A percentile compares a stretch with the other conserved stretches of the same genome.
These are phyloP conservation scores for Sphagnurus paluster DNA, from an alignment of 1,284 basidiomycete species.

Conservation along the genomic window DNA sequence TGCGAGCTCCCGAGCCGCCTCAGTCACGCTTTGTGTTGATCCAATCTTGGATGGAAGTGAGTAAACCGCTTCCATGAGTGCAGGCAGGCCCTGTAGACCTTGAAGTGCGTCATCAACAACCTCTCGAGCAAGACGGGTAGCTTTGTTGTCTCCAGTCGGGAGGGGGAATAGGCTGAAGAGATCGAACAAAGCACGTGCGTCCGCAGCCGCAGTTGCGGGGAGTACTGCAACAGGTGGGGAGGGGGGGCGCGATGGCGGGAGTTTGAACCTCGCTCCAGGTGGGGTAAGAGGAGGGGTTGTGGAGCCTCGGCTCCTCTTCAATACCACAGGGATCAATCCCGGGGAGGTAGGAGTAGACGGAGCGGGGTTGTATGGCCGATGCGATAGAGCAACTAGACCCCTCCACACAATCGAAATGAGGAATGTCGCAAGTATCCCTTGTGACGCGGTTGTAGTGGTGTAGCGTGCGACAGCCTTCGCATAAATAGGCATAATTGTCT, in stretches of 20 bases:
- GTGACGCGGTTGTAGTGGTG: slow-evolving; percentile 50
- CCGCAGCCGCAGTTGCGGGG: slow-evolving; percentile 46
- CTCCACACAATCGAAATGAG: slow-evolving; percentile 74
- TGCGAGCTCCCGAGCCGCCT: slow-evolving; percentile 43
- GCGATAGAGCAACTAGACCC: slow-evolving; percentile 64
- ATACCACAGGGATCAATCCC: slow-evolving; percentile 27
- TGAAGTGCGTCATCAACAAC: slow-evolving; percentile 76
- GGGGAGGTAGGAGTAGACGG: slow-evolving; percentile 48
- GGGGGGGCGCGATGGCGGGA: slow-evolving; percentile 67
- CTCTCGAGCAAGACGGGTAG: slow-evolving; percentile 59
- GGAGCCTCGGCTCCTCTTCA: slow-evolving; percentile 43
- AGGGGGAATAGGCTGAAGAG: slow-evolving; percentile 61
- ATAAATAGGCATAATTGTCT: slow-evolving; percentile 60
- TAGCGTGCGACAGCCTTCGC: slow-evolving; percentile 57
- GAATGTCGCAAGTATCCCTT: slow-evolving; percentile 62
- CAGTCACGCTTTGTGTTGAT: slow-evolving; percentile 24
- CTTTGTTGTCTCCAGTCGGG: slow-evolving; percentile 47
- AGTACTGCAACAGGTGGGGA: slow-evolving; percentile 46
- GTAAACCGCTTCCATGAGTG: slow-evolving; percentile 55
- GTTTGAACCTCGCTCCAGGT: slow-evolving; percentile 62
- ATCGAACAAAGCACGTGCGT: slow-evolving; percentile 60
- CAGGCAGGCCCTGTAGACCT: slow-evolving; percentile 54
- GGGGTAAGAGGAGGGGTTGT: slow-evolving; percentile 59
- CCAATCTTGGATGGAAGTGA: slow-evolving; percentile 25
- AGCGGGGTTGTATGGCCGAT: slow-evolving; percentile 48